These are phyloP conservation scores for Ophioceras dolichostomum DNA, from an alignment of 2,329 filamentous ascomycete genomes.

Conservation along the genomic window DNA sequence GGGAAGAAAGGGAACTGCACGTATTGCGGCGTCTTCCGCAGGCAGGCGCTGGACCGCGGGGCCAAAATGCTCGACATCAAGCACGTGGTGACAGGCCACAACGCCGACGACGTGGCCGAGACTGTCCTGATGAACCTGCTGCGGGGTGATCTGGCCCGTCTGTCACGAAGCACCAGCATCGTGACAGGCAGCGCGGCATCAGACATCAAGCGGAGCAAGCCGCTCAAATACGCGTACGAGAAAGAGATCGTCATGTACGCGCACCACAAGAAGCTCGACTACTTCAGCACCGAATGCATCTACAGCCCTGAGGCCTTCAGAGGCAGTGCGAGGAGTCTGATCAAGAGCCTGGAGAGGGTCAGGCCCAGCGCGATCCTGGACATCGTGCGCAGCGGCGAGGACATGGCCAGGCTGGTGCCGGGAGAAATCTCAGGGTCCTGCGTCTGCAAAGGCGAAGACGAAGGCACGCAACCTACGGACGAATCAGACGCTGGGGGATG, in stretches of 20 bases:
- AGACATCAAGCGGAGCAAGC: constrained; percentile 91
- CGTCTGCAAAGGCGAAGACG: constrained; percentile 27
- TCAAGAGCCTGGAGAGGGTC: constrained; percentile 91
- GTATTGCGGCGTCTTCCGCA: constrained; percentile 91
- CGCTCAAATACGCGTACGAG: constrained; percentile 95
- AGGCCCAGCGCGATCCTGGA: constrained; percentile 90
- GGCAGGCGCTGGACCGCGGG: constrained; percentile 87
- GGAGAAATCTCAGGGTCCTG: constrained; percentile 31
- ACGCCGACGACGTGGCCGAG: constrained; percentile 94
- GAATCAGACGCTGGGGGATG: constrained; percentile 48
- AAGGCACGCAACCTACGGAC: constrained; percentile 14
- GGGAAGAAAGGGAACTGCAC: constrained; percentile 99
- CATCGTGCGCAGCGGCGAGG: constrained; percentile 87
- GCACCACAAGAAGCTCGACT: constrained; percentile 91
- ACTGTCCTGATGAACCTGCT: constrained; percentile 97
- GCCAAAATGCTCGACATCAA: constrained; percentile 77
- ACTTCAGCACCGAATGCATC: constrained; percentile 97
- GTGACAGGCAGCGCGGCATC: constrained; percentile 66
- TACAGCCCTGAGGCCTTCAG: constrained; percentile 96
- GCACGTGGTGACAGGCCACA: constrained; percentile 95
- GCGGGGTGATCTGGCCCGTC: constrained; percentile 74
- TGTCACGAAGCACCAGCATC: constrained; percentile 84
- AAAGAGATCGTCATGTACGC: constrained; percentile 98
- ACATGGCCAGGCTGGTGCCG: constrained; percentile 84
- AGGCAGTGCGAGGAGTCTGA: constrained; percentile 78